Percentiles rank a stretch among this genome's conserved stretches.
Evolutionary conservation across 306 rosid species (phyloP).

Genomic region (Crataegus laevigata): DNA sequence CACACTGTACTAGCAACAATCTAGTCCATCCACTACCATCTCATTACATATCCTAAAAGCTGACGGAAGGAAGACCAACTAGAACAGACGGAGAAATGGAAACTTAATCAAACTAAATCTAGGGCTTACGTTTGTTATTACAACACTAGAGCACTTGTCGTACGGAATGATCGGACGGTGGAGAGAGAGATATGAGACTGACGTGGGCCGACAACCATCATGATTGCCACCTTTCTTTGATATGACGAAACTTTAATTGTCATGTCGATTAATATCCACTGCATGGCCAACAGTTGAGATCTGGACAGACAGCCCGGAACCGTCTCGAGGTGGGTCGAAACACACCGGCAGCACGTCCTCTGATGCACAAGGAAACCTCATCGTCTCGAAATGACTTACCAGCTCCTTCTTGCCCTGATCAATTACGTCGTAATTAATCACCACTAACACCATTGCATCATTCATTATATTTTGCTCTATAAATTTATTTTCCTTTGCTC

Average conservation of each 20-base stretch:
- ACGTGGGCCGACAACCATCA: background rate
- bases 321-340: constrained; percentile 54
- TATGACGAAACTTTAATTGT: background rate
- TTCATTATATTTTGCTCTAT: no score
- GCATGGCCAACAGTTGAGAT: background rate
- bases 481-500: no score
- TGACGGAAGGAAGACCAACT: background rate
- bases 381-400: constrained; percentile 22
- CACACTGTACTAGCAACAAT: background rate
- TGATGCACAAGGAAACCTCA: constrained; percentile 27
- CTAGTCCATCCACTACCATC: background rate
- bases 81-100: background rate
- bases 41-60: background rate
- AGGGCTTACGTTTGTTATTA: background rate
- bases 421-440: background rate
- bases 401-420: constrained; percentile 45
- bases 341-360: constrained; percentile 41
- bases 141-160: background rate
- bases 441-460: no score
- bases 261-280: background rate
- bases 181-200: background rate
- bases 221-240: background rate
- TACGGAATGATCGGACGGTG: background rate
- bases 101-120: background rate
- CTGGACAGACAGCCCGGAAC: constrained; percentile 16